Percentiles rank a stretch among this genome's conserved stretches.
Conservation (phyloP, 768 basidiomycete genomes). For the Auriscalpium vulgare region DNA sequence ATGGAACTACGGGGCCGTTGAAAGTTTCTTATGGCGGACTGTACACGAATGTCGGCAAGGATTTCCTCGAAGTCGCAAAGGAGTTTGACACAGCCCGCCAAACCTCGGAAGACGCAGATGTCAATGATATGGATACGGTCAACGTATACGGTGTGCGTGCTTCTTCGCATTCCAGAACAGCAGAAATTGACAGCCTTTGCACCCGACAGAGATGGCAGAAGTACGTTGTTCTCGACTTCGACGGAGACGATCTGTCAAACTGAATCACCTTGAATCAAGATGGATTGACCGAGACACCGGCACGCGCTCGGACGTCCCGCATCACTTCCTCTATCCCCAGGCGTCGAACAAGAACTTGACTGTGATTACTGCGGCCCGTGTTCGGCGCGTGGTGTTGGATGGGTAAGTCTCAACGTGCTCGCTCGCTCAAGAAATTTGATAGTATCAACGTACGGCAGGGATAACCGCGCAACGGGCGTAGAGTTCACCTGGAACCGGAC, state of each 20-base stretch:
- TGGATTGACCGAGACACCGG: neutral
- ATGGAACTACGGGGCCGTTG: slow-evolving; percentile 42
- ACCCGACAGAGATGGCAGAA: slow-evolving; percentile 25
- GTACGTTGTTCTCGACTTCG: neutral
- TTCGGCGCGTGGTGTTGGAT: slow-evolving; percentile 28
- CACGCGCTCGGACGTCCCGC: neutral
- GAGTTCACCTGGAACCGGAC: slow-evolving; percentile 25
- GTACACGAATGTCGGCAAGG: slow-evolving; percentile 18
- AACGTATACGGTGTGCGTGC: slow-evolving; percentile 20
- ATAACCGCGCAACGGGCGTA: slow-evolving; percentile 22
- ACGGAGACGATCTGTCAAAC: neutral
- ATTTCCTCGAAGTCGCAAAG: slow-evolving; percentile 21
- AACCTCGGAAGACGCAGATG: slow-evolving; percentile 8
- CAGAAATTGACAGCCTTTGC: neutral
- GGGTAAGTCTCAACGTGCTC: neutral
- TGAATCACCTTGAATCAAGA: neutral
- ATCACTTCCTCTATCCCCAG: neutral
- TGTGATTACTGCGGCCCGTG: slow-evolving; percentile 24
- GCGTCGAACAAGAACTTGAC: slow-evolving; percentile 26
- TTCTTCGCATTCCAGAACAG: neutral
- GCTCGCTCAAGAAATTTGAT: neutral
- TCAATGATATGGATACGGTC: slow-evolving; percentile 16
- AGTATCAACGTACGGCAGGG: neutral
- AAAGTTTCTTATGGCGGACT: slow-evolving; percentile 23
- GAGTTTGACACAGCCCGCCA: slow-evolving; percentile 15